Conservation (phyloP, 192 early-diverging fungal genomes). For the Backusella sp. region DNA sequence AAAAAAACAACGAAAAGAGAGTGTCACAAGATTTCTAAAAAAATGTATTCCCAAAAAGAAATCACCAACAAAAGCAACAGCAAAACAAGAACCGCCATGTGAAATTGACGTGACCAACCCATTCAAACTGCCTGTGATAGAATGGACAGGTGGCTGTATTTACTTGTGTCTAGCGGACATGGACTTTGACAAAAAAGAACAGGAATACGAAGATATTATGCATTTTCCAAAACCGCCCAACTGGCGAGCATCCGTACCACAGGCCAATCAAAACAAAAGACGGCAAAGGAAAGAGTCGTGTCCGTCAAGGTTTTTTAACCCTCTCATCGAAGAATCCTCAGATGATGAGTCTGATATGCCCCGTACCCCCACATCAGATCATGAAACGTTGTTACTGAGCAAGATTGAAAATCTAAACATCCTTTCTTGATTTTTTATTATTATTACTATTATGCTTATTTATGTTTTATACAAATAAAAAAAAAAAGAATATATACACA, state of each 20-base stretch:
- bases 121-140: background rate
- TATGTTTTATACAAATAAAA: background rate
- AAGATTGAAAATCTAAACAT: background rate
- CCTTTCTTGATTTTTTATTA: background rate
- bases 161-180: background rate
- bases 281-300: background rate
- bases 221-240: conserved; percentile 3
- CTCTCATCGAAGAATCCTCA: background rate
- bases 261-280: background rate
- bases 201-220: conserved; percentile 8
- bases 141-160: background rate
- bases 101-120: conserved; percentile 3
- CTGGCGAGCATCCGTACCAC: background rate
- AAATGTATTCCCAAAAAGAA: background rate
- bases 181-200: background rate
- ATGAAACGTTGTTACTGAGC: background rate
- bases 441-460: background rate
- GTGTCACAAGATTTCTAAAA: background rate
- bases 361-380: background rate
- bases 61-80: too few species aligned
- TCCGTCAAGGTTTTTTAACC: background rate
- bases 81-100: background rate
- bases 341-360: conserved; percentile 6
- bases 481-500: background rate
- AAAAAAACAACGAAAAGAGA: background rate